Evolutionary conservation across 169 alveolate species (phyloP).

Genomic region (Eimeria nieschulzi): DNA sequence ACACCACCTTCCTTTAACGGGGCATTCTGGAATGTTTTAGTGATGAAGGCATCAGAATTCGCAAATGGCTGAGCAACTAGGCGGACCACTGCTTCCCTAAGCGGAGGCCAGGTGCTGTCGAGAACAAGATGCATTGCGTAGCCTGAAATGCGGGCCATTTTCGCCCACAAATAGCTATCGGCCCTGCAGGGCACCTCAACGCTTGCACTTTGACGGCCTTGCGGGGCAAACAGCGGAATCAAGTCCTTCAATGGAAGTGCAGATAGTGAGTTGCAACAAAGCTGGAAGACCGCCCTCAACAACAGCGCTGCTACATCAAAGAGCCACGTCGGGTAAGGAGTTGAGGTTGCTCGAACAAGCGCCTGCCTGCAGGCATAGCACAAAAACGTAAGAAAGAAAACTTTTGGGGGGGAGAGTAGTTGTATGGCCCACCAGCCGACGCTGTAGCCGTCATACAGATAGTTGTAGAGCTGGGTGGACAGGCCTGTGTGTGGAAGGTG

Average conservation of each 20-base stretch:
- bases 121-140: constrained; percentile 45
- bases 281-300: constrained; percentile 41
- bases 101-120: constrained; percentile 50
- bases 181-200: constrained; percentile 50
- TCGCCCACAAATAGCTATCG: constrained; percentile 61
- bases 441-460: too few species aligned
- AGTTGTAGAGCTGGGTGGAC: too few species aligned
- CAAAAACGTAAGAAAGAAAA: not conserved
- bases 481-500: too few species aligned
- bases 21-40: not conserved
- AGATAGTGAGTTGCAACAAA: constrained; percentile 47
- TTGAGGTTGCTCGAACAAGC: constrained; percentile 28
- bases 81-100: constrained; percentile 38
- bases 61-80: constrained; percentile 55
- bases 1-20: not conserved
- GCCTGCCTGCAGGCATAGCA: constrained; percentile 48
- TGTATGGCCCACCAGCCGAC: too few species aligned
- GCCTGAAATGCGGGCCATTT: constrained; percentile 60
- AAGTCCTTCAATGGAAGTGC: constrained; percentile 42
- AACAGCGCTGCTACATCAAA: constrained; percentile 44
- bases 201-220: constrained; percentile 4
- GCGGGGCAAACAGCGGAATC: constrained; percentile 33
- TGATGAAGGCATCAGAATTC: constrained; percentile 5
- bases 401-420: too few species aligned
- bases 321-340: constrained; percentile 58